phyloP scores from a whole-genome alignment of 257 asterid species.

The Sherardia arvensis region DNA sequence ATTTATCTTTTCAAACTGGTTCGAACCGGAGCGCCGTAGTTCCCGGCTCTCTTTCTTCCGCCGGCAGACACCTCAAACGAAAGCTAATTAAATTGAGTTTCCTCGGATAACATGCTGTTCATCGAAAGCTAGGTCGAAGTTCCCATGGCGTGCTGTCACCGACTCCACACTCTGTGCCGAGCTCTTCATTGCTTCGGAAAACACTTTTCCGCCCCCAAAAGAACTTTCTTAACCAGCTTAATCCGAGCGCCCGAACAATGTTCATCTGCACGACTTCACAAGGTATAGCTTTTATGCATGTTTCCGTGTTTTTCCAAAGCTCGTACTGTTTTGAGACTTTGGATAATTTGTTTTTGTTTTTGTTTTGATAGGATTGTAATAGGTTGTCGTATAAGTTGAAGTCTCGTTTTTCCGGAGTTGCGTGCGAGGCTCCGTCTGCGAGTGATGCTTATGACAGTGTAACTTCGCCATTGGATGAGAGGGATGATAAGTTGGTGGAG shows the following conservation, averaged over 20 bases:
- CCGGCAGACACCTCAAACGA: not conserved
- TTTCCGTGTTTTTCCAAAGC: not conserved
- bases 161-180: conserved; percentile 35
- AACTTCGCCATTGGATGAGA: conserved; percentile 14
- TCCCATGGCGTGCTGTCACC: conserved; percentile 53
- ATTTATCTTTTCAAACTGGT: not conserved
- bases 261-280: conserved; percentile 16
- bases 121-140: conserved; percentile 11
- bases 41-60: not conserved
- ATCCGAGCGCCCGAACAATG: conserved; percentile 16
- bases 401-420: conserved; percentile 22
- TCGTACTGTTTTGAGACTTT: not conserved
- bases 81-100: not conserved
- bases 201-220: conserved; percentile 18
- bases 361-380: conserved; percentile 30
- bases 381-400: conserved; percentile 21
- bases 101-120: not conserved
- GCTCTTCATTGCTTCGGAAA: conserved; percentile 30
- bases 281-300: conserved; percentile 29
- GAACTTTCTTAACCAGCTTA: conserved; percentile 11
- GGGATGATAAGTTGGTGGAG: conserved; percentile 25
- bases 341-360: not conserved
- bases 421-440: conserved; percentile 21
- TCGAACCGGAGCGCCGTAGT: not conserved
- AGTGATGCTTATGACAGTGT: conserved; percentile 17